Evolutionary conservation across 202 grass and related monocot species (phyloP), one percentile per base, ranked within the genome.

Genomic region (Hordeum pubiflorum): DNA sequence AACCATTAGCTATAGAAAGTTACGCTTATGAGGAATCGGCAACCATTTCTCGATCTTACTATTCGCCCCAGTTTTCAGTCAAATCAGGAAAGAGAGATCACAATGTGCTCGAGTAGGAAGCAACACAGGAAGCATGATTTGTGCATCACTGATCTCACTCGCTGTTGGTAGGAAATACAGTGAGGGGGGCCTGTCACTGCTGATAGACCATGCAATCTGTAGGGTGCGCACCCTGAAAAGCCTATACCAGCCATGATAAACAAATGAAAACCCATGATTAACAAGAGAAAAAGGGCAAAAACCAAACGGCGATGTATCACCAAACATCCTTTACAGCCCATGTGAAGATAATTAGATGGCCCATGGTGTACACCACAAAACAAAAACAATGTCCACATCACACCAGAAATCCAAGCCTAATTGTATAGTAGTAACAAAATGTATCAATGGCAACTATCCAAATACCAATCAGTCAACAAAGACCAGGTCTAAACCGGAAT

Each of bases 241-340:
- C 52, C 50, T 67, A 24, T 26, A 41, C 23, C 54, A 82, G 4
- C 40, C 73, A 78, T 44, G 21, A 78, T 78, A 78, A 82, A 50
- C 66, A 79, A 85, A 86, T 54, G 43, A 78, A 89, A 89, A 32
- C 38, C 34, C 58, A 79, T 86, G 74, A 82, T 75, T 79, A 82
- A 61, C 74, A 89, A 66, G 38, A 46, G 36, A 82, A 71, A 76
- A 76, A 73, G 58, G 73, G 66, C 38, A 57, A 32, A 32, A 41
- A 9, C 52, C 37, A n/a, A 83, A 89, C 40, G 60, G 79, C 75
- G 79, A 86, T 86, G 87, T 46, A 72, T 75, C 79, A 86, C 79
- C 87, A 79, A 86, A 86, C 75, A 89, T 64, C 44, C 83, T 89
- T 74, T 10, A 58, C 60, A 66, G 72, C 69, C 76, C 78, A 86